Evolutionary conservation across 345 rosid genomes (phyloP), one percentile per base, ranked within the genome.

Genomic region (Cardamine chenopodiifolia): DNA sequence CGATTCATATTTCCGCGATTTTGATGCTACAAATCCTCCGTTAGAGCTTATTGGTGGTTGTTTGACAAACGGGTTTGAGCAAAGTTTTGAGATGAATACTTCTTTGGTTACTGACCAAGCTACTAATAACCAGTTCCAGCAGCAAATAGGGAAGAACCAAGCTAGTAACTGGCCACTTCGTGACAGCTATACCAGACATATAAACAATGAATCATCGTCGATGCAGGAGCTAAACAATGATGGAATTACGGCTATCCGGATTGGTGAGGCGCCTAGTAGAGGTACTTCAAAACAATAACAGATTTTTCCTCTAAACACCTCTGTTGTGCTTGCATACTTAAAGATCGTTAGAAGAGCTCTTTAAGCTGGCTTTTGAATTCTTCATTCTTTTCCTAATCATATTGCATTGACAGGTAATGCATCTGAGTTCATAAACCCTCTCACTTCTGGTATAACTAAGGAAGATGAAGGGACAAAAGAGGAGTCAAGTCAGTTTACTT

Each of bases 401-500:
- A 25, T 57, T 62, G 6, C 0, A 0, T 39, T 49, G 42, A 40
- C 62, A 77, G 80, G 61, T 66, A 72, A 48, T 56, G 31, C 45
- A 49, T 68, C 74, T 69, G 74, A 53, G 4, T 53, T 53, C 22
- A 4, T 42, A 34, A 42, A 62, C 39, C 79, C 74, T 63, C 9
- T 64, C 32, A 7, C 66, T 19, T 55, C 72, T 25, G 47, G 45
- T 47, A 7, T 22, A 40, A 15, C 58, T 1, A 61, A 62, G 4
- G 79, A 44, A 29, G 68, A 62, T 3, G 68, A 67, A 49, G 37
- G 6, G 7, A 37, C 32, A 4, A 62, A 37, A 37, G 83, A 9
- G 31, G 73, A 78, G 70, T 42, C 81, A 23, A 81, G 90, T 73
- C 66, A 80, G 86, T 45, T 89, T 62, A 82, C 97, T 67, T 89